Evolutionary conservation across 192 early-diverging fungal species (phyloP), one percentile per base, ranked within the genome.

Genomic region (Tieghemiomyces parasiticus): DNA sequence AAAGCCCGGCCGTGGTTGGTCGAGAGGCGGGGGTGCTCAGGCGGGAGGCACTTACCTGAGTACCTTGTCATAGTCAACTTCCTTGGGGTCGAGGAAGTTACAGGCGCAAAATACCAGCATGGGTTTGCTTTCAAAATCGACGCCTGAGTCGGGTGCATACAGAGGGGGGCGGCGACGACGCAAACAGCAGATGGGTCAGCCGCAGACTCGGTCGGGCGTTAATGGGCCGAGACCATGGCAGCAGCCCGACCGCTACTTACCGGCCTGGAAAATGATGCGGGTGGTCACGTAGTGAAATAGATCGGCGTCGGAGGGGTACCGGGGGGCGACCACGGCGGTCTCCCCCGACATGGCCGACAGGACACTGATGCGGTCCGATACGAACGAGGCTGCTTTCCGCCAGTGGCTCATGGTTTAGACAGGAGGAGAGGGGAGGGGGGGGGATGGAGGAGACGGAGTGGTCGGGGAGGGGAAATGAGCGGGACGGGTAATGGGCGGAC

Each of bases 91-190:
- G n/a, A 89, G 93, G 31, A 96, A 70, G 33, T 85, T 81, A 72
- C 89, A 88, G 24, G 90, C 86, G 61, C 86, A 81, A 58, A 96
- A 73, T 32, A 82, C 82, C 34, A 93, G 72, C 63, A 96, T 84
- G 3, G 89, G 87, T 58, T 86, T 67, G 67, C 82, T 87, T 48
- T 91, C 85, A 67, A 67, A 78, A 68, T 96, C 93, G 52, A 89
- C 81, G 38, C 91, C 93, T 56, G n/a, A n/a, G n/a, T n/a, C n/a
- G n/a, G n/a, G n/a, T n/a, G n/a, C n/a, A n/a, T n/a, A n/a, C n/a
- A n/a, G n/a, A n/a, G n/a, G n/a, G n/a, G n/a, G n/a, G n/a, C n/a
- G n/a, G n/a, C n/a, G n/a, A n/a, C n/a, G n/a, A n/a, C n/a, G n/a
- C n/a, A n/a, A n/a, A n/a, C n/a, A n/a, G n/a, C n/a, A n/a, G n/a